Percentiles rank a stretch among this genome's conserved stretches.
phyloP scores from a whole-genome alignment of 2,329 filamentous ascomycete species.

The Aspergillus tubingensis region DNA sequence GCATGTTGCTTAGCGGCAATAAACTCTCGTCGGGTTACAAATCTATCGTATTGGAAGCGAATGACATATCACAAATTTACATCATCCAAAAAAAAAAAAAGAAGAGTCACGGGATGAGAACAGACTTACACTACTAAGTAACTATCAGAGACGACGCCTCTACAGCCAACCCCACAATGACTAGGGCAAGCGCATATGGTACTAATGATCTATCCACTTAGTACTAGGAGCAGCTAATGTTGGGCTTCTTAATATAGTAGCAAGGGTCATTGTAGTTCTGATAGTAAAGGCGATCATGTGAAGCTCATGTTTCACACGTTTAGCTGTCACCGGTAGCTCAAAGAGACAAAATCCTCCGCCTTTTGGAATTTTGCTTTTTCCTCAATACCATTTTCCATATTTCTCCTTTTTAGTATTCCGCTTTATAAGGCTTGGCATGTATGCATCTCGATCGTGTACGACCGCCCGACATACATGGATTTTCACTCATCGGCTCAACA shows the following conservation, averaged over 20 bases:
- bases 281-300: background rate
- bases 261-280: background rate
- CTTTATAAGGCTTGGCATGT: background rate
- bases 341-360: background rate
- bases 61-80: background rate
- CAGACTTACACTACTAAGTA: background rate
- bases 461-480: background rate
- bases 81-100: background rate
- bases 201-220: background rate
- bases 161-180: conserved; percentile 1
- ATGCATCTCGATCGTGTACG: conserved; percentile 1
- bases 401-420: background rate
- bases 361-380: background rate
- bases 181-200: background rate
- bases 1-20: conserved; percentile 1
- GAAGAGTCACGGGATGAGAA: background rate
- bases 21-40: conserved; percentile 1
- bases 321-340: background rate
- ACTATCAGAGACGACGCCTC: background rate
- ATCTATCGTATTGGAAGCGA: background rate
- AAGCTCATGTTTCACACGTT: background rate
- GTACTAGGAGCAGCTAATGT: background rate
- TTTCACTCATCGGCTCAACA: too few species aligned
- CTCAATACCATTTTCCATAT: background rate
- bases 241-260: background rate